These are phyloP conservation scores for Botrytis squamosa DNA, from an alignment of 2,329 filamentous ascomycete species.

Conservation along the genomic window DNA sequence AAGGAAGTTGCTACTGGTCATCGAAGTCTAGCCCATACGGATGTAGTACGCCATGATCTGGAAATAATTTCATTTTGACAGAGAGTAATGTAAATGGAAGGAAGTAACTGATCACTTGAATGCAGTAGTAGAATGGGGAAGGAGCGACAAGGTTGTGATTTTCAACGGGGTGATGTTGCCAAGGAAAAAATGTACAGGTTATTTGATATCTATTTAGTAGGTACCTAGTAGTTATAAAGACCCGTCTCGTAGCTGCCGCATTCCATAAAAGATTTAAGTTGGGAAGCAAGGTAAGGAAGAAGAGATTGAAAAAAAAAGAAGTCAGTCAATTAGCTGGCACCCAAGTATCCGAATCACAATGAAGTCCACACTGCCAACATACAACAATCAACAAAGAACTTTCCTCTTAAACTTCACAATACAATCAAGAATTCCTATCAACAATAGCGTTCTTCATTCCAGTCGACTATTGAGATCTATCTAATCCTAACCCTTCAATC, in stretches of 20 bases:
- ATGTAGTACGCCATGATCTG: background rate
- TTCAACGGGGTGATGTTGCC: background rate
- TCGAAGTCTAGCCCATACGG: background rate
- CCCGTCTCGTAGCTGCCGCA: background rate
- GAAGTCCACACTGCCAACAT: background rate
- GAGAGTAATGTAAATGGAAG: background rate
- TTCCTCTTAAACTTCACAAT: too few relatives aligned
- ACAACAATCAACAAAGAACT: background rate
- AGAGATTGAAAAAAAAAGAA: background rate
- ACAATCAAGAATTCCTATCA: background rate
- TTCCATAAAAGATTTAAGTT: background rate
- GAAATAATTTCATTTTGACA: background rate
- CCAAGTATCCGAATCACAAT: background rate
- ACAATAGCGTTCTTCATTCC: background rate
- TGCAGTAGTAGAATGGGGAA: background rate
- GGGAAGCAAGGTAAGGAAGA: background rate
- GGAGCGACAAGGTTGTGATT: background rate
- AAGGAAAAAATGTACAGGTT: background rate
- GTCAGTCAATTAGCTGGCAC: background rate
- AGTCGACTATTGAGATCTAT: conserved; percentile 3
- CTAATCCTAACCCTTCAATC: background rate
- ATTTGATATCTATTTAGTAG: background rate
- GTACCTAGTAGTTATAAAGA: background rate
- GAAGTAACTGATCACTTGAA: background rate
- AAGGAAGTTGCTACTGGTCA: background rate